Conservation (phyloP, 805 yeast genomes). For the Candida sphagnicola region DNA sequence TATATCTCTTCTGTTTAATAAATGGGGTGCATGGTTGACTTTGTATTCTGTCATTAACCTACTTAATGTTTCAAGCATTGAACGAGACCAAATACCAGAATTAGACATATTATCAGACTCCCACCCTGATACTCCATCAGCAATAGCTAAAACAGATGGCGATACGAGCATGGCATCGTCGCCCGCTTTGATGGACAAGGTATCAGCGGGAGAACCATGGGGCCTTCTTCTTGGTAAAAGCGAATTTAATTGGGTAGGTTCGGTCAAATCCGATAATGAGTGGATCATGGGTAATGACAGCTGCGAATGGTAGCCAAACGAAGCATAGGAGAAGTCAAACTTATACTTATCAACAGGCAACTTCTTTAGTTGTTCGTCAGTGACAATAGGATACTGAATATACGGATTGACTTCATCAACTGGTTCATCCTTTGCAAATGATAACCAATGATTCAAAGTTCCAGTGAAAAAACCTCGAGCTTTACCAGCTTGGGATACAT, state of each 20-base stretch:
- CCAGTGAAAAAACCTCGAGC: constrained; percentile 13
- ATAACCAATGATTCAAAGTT: constrained; percentile 19
- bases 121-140: constrained; percentile 60
- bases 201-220: constrained; percentile 49
- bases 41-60: constrained; percentile 44
- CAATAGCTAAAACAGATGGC: constrained; percentile 49
- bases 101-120: constrained; percentile 38
- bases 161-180: constrained; percentile 57
- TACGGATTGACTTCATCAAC: constrained; percentile 32
- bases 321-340: constrained; percentile 42
- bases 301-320: constrained; percentile 46
- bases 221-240: constrained; percentile 48
- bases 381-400: constrained; percentile 38
- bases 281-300: constrained; percentile 37
- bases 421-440: constrained; percentile 12
- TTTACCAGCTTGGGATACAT: neutral
- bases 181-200: constrained; percentile 49
- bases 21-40: constrained; percentile 32
- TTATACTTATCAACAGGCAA: constrained; percentile 37
- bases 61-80: constrained; percentile 48
- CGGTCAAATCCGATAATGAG: constrained; percentile 49
- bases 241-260: constrained; percentile 41
- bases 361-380: constrained; percentile 34
- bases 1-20: constrained; percentile 39
- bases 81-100: constrained; percentile 51